These are phyloP conservation scores for Jacaranda copaia DNA, from an alignment of 257 asterid genomes.

Conservation along the genomic window DNA sequence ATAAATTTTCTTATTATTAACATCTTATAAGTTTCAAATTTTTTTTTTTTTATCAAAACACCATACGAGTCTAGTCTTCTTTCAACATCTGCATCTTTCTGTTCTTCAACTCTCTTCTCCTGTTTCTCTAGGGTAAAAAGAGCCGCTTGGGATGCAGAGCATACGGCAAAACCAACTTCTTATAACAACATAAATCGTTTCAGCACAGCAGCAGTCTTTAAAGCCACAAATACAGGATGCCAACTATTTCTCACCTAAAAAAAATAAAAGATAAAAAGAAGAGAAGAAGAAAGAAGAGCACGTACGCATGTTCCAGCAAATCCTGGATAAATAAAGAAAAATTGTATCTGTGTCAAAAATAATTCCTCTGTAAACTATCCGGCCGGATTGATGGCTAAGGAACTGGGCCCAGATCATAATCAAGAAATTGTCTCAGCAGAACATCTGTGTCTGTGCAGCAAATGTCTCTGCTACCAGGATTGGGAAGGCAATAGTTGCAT, in stretches of 20 bases:
- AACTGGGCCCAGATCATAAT: constrained; percentile 15
- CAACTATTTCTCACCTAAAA: neutral
- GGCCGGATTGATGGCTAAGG: neutral
- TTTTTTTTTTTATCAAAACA: too few relatives aligned
- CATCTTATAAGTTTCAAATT: too few relatives aligned
- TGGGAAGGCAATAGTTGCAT: constrained; percentile 94
- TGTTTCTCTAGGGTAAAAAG: too few relatives aligned
- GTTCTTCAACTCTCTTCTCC: too few relatives aligned
- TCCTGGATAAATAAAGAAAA: neutral
- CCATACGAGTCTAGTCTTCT: too few relatives aligned
- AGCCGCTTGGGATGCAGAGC: too few relatives aligned
- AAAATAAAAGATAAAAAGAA: too few relatives aligned
- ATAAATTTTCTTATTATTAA: too few relatives aligned
- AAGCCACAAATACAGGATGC: neutral
- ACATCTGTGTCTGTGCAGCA: constrained; percentile 52
- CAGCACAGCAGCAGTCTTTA: too few relatives aligned
- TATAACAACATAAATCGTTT: too few relatives aligned
- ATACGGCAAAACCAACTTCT: too few relatives aligned
- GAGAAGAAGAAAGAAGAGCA: neutral
- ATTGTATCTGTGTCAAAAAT: neutral
- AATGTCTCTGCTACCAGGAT: constrained; percentile 88
- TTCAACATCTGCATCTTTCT: too few relatives aligned
- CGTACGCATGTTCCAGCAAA: neutral
- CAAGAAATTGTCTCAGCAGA: constrained; percentile 32
- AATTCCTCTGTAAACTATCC: neutral